Percentiles rank a stretch among this genome's conserved stretches.
These are phyloP conservation scores for Erucastrum elatum DNA, from an alignment of 345 rosid species.

Conservation along the genomic window DNA sequence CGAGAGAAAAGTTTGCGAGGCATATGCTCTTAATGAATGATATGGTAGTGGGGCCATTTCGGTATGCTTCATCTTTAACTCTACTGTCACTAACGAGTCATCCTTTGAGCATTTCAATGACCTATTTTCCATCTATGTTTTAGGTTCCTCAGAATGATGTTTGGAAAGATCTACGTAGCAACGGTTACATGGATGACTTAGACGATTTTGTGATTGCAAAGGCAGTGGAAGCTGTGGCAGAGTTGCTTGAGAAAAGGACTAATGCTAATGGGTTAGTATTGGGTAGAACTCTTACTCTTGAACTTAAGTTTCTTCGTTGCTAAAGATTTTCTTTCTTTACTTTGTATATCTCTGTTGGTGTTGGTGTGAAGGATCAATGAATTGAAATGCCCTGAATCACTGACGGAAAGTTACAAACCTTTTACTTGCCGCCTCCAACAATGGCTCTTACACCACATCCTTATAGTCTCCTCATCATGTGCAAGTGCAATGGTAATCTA, in stretches of 20 bases:
- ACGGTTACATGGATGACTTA: constrained; percentile 42
- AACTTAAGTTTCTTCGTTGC: not conserved
- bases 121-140: not conserved
- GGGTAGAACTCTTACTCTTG: not conserved
- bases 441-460: constrained; percentile 56
- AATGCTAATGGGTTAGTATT: constrained; percentile 58
- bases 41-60: constrained; percentile 60
- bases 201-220: constrained; percentile 54
- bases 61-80: constrained; percentile 44
- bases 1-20: constrained; percentile 58
- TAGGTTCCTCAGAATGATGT: constrained; percentile 65
- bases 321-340: not conserved
- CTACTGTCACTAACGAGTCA: no score
- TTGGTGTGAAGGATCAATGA: constrained; percentile 52
- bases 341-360: not conserved
- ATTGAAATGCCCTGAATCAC: constrained; percentile 71
- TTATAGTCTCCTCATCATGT: constrained; percentile 45
- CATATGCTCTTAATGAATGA: constrained; percentile 65
- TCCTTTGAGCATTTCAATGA: not conserved
- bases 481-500: constrained; percentile 50
- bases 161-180: constrained; percentile 54
- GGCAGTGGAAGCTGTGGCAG: constrained; percentile 47
- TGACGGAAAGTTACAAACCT: constrained; percentile 66
- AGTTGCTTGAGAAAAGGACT: constrained; percentile 52
- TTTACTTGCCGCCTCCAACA: constrained; percentile 55